These are phyloP conservation scores for Tetracentron sinense DNA, from an alignment of 164 flowering plant species.

Conservation along the genomic window DNA sequence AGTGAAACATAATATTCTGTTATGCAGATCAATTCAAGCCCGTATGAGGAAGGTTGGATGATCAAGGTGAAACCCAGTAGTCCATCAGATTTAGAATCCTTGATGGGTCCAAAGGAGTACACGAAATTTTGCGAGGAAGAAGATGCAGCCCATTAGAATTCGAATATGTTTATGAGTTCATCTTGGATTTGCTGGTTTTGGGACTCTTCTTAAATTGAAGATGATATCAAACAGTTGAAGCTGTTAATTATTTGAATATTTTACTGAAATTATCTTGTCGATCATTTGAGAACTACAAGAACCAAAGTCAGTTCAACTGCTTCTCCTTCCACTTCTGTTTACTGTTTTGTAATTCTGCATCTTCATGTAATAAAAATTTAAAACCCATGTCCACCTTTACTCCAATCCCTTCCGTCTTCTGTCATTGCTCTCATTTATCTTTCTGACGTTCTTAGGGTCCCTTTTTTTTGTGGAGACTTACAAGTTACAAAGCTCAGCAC, in stretches of 20 bases:
- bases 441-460: too few species aligned
- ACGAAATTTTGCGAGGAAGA: constrained; percentile 93
- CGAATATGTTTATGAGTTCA: neutral
- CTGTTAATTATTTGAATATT: neutral
- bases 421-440: too few species aligned
- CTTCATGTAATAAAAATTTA: constrained; percentile 6
- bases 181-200: constrained; percentile 4
- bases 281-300: neutral
- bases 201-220: constrained; percentile 13
- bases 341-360: neutral
- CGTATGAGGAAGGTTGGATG: constrained; percentile 97
- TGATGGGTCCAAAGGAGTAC: constrained; percentile 77
- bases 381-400: neutral
- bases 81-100: constrained; percentile 63
- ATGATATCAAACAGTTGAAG: neutral
- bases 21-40: constrained; percentile 72
- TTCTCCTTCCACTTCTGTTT: neutral
- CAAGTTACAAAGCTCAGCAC: too few species aligned
- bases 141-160: constrained; percentile 61
- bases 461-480: too few species aligned
- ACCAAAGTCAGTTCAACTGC: neutral
- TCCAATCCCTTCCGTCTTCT: neutral
- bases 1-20: neutral
- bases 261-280: neutral
- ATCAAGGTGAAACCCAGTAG: constrained; percentile 82